Base-by-base conservation (phyloP, 495 filamentous ascomycete genomes). In the Xylaria nigripes region DNA sequence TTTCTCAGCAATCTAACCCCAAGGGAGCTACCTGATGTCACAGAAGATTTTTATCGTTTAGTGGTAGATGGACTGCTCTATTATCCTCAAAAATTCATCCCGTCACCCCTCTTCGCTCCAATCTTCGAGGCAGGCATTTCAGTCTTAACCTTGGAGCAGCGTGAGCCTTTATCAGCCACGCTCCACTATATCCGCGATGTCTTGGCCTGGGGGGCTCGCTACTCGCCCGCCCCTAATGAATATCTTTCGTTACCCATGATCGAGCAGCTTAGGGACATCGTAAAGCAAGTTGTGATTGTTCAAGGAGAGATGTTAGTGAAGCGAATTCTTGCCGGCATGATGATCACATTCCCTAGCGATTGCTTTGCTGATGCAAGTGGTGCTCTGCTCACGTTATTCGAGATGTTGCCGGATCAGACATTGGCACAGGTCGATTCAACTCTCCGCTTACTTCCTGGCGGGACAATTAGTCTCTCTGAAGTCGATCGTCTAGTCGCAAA, bases 1-100 rank as follows among this genome's bases (percentile, higher is more conserved):
- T 85, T 87, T 57, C 77, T 99, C 71, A 96, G 89, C 70, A 87
- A 92, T 60, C 66, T 96, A 13, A 80, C 85, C 15, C 89, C 94
- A 10, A 81, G 85, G 61, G 90, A 96, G 58, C 76, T 97, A 10
- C 91, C 94, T 9, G 93, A 99, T 71, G 90, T 99, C 50, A 97
- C 96, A 62, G 93, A 99, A 71, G 93, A 99, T 66, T 99, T 96
- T 73, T 99, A 93, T 77, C 89, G 93, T 24, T 80, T 99, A 13
- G 81, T 89, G 4, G 83, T 86, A 12, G 91, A 97, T 70, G 90
- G 90, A 19, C 77, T 96, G 16, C 84, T 95, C 55, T 99, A 90
- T 71, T 94, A 95, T 65, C 87, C 94, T 34, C 78, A 86, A 58
- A 83, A 84, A 54, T 79, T 90, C 40, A 85, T 97, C 61, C 77